Conservation (phyloP, 257 asterid genomes). For the Leonotis leonurus region DNA sequence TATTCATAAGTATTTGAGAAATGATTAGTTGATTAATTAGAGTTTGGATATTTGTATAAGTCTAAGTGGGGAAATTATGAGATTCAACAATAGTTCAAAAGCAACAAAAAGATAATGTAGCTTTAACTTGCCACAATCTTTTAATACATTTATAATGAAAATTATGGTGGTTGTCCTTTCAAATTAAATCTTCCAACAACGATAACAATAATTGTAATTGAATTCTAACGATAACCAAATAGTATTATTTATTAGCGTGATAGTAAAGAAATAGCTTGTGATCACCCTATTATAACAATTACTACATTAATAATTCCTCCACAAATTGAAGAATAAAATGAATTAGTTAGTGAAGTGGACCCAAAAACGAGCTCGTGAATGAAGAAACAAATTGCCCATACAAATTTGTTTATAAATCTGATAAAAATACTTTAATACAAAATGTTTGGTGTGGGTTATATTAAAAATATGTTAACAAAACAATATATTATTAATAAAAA, state of each 20-base stretch:
- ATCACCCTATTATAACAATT: background rate
- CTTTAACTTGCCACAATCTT: background rate
- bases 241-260: background rate
- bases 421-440: no score
- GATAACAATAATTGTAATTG: background rate
- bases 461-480: no score
- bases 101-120: background rate
- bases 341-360: background rate
- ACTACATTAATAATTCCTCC: background rate
- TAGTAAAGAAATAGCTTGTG: background rate
- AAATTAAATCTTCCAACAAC: background rate
- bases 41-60: background rate
- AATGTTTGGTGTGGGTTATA: no score
- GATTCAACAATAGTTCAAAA: background rate
- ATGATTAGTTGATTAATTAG: background rate
- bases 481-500: background rate
- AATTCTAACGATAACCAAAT: background rate
- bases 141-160: background rate
- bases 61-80: slow-evolving; percentile 7
- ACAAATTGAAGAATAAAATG: background rate
- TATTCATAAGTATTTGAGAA: background rate
- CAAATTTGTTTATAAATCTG: no score
- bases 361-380: background rate
- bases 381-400: no score
- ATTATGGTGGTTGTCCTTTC: background rate